Percentiles rank a stretch among this genome's conserved stretches.
Evolutionary conservation across 2,329 filamentous ascomycete genomes (phyloP).

Genomic region (Sporothrix schenckii): DNA sequence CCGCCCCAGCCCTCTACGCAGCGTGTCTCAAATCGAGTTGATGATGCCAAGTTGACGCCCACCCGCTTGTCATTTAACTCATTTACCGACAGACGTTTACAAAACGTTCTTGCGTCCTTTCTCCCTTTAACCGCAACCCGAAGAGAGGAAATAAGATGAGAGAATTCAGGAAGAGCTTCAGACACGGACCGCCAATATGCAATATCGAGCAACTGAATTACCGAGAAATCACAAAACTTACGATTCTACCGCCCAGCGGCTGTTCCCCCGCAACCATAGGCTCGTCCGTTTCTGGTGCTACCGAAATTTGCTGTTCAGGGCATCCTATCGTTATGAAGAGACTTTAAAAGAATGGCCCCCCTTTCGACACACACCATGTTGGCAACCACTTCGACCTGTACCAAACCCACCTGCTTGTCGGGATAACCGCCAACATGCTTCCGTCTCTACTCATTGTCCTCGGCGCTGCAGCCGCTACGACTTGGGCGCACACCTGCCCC

Average conservation of each 20-base stretch:
- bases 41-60: no score
- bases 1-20: no score
- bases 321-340: no score
- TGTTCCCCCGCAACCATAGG: no score
- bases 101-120: neutral
- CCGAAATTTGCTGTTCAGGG: no score
- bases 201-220: neutral
- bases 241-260: no score
- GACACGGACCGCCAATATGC: constrained; percentile 14
- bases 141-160: neutral
- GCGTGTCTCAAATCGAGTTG: no score
- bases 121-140: neutral
- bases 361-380: no score
- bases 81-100: neutral
- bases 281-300: no score
- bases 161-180: neutral
- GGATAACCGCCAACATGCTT: neutral
- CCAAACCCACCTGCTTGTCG: no score
- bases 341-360: no score
- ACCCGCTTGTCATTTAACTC: neutral
- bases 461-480: constrained; percentile 3
- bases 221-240: no score
- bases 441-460: neutral
- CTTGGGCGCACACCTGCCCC: constrained; percentile 19
- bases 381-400: neutral